A percentile compares a stretch with the other conserved stretches of the same genome.
Conservation (phyloP, 2,329 filamentous ascomycete species). For the Stachybotrys elegans region DNA sequence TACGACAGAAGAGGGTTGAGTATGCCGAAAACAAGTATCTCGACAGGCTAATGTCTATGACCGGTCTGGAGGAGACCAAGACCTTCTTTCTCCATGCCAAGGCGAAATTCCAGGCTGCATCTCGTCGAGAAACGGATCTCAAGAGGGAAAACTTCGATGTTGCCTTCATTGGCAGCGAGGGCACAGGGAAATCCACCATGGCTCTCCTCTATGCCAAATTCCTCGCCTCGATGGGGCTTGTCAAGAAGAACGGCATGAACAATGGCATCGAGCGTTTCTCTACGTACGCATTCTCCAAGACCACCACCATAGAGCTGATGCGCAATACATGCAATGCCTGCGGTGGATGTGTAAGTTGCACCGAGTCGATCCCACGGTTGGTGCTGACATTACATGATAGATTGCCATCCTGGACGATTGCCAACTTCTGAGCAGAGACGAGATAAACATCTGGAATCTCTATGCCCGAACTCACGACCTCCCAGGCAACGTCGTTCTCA, state of each 20-base stretch:
- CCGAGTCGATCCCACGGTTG: not conserved
- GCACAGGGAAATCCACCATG: slow-evolving; percentile 24
- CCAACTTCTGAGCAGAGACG: slow-evolving; percentile 20
- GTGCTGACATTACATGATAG: slow-evolving; percentile 7
- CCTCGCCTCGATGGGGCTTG: slow-evolving; percentile 19
- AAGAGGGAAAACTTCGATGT: slow-evolving; percentile 33
- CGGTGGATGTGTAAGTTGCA: slow-evolving; percentile 50
- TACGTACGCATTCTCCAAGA: slow-evolving; percentile 23
- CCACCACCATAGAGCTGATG: slow-evolving; percentile 34
- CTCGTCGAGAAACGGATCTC: slow-evolving; percentile 42
- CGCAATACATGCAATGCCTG: slow-evolving; percentile 30
- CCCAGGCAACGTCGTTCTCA: slow-evolving; percentile 20
- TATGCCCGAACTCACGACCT: slow-evolving; percentile 19
- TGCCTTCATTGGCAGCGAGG: slow-evolving; percentile 22
- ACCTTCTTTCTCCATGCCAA: slow-evolving; percentile 41
- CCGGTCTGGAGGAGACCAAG: slow-evolving; percentile 60
- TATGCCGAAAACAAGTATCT: slow-evolving; percentile 46
- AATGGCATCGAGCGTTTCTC: slow-evolving; percentile 22
- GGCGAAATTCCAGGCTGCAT: slow-evolving; percentile 43
- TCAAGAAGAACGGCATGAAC: slow-evolving; percentile 38
- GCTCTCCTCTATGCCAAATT: slow-evolving; percentile 23
- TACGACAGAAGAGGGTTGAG: slow-evolving; percentile 38
- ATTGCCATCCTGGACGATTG: slow-evolving; percentile 23
- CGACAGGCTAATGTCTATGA: slow-evolving; percentile 56
- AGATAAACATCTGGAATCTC: slow-evolving; percentile 22